Base-by-base conservation (phyloP, 805 yeast species). In the Pichia californica region DNA sequence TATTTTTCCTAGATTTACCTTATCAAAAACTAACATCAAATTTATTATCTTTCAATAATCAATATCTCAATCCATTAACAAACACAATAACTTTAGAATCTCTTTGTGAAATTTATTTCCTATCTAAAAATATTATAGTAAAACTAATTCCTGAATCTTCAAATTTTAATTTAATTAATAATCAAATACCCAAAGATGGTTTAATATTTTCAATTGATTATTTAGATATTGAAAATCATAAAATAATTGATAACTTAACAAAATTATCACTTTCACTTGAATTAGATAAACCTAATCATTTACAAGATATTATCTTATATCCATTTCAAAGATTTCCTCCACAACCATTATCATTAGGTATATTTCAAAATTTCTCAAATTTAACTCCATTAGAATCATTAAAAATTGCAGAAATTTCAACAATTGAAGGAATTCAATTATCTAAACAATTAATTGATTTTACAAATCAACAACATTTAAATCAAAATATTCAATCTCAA, bases 71-170 rank as follows among this genome's bases (percentile, higher is more conserved):
- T 16, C 41, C 42, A 5, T 21, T 26, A n/a, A 15, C 25, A 10
- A 40, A 38, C 19, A 27, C 51, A 18, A 34, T 49, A 14, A 39
- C 45, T 7, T 23, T 50, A 13, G 43, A 45, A 28, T 36, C 54
- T 8, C 39, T 39, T 8, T 44, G 56, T 9, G 55, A 59, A 54
- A 28, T 61, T 1, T 58, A 57, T 30, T 45, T 59, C 15, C 40
- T 59, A 20, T 54, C 55, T 20, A 59, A 55, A 9, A 41, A 43
- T 1, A 33, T 59, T 7, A 20, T 57, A 2, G 29, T 57, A 1
- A 48, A 52, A 30, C 37, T 57, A 23, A 23, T 23, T 18, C 56
- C 57, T 0, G 31, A 41, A 15, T 37, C 45, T 7, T 10, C 19
- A 8, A 11, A 15, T 1, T 16, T 41, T 11, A 16, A 42, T 5